Conservation (phyloP, 2,329 filamentous ascomycete genomes). For the Coniochaeta prunicola region DNA sequence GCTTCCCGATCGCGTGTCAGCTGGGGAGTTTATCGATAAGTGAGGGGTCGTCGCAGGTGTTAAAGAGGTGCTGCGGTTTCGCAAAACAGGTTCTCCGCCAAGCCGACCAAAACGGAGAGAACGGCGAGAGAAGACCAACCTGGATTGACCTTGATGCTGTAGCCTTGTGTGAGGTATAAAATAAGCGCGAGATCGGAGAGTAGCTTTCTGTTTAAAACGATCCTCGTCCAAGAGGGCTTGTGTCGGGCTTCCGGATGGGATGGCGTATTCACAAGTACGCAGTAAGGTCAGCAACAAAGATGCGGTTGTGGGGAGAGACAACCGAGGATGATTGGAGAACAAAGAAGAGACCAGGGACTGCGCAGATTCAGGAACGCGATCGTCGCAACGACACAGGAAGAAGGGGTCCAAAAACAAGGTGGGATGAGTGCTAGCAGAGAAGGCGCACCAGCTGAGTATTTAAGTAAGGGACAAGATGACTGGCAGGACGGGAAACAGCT, state of each 20-base stretch:
- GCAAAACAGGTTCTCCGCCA: background rate
- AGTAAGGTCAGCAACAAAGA: background rate
- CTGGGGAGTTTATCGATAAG: background rate
- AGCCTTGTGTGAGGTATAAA: background rate
- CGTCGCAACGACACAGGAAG: background rate
- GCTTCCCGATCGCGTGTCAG: background rate
- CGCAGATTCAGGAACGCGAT: background rate
- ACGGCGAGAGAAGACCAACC: background rate
- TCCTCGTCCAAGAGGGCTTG: background rate
- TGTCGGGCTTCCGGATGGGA: background rate
- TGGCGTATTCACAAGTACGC: background rate
- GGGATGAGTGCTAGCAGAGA: background rate
- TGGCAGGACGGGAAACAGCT: background rate
- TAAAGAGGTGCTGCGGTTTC: background rate
- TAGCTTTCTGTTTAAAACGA: background rate
- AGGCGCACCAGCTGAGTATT: slow-evolving; percentile 1
- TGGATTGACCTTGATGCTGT: background rate
- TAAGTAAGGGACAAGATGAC: background rate
- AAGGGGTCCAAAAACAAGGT: background rate
- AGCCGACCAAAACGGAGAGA: background rate
- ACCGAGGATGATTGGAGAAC: background rate
- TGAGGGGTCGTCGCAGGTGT: background rate
- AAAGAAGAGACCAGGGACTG: background rate
- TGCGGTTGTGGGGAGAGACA: background rate
- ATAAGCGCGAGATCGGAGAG: background rate